These are phyloP conservation scores for Pilobolus umbonatus DNA, from an alignment of 192 early-diverging fungal genomes.

Conservation along the genomic window DNA sequence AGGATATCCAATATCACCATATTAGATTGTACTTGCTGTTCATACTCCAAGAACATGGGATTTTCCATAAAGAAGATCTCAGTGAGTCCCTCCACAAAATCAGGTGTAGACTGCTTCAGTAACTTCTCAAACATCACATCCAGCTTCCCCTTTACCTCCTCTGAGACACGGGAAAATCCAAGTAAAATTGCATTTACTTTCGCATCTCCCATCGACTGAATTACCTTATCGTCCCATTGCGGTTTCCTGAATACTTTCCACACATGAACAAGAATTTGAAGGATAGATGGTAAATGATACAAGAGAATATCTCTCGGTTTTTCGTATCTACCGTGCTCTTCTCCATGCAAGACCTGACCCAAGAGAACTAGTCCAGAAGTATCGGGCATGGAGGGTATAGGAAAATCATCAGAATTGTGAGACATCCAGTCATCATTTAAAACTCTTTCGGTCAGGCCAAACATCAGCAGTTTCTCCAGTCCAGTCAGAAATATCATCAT, in stretches of 20 bases:
- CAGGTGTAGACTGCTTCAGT: conserved; percentile 45
- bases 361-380: conserved; percentile 6
- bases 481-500: conserved; percentile 48
- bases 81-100: conserved; percentile 58
- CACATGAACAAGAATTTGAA: conserved; percentile 45
- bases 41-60: conserved; percentile 40
- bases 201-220: conserved; percentile 7
- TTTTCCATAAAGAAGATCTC: conserved; percentile 66
- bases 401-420: neutral
- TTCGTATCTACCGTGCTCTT: conserved; percentile 3
- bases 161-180: conserved; percentile 36
- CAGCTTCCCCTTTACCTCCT: conserved; percentile 40
- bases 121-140: conserved; percentile 49
- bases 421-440: conserved; percentile 31
- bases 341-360: conserved; percentile 10
- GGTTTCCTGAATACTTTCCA: conserved; percentile 30
- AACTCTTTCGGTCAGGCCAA: conserved; percentile 41
- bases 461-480: conserved; percentile 53
- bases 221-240: neutral
- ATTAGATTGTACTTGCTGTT: conserved; percentile 14
- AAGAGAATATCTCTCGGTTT: conserved; percentile 48
- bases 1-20: conserved; percentile 32
- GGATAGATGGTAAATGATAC: conserved; percentile 39
- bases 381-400: conserved; percentile 5
- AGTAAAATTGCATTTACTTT: conserved; percentile 9